Base-by-base conservation (phyloP, 2,329 filamentous ascomycete genomes). In the Aureobasidium sp. region DNA sequence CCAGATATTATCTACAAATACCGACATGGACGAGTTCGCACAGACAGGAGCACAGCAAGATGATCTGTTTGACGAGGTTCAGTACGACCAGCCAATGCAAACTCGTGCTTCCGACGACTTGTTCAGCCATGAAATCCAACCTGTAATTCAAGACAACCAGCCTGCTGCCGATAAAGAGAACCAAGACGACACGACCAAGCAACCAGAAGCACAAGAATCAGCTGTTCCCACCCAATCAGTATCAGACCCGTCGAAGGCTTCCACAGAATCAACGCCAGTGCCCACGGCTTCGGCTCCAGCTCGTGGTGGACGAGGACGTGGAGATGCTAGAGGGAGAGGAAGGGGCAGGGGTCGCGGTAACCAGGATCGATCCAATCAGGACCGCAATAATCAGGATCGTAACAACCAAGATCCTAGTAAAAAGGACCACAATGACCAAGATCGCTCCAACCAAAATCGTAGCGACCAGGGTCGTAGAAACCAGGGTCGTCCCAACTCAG, bases 71-170 rank as follows among this genome's bases (percentile, higher is more conserved):
- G 71, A 73, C 64, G 66, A 71, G 21, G 64, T 68, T n/a, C 50
- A 58, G 39, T 64, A 66, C 44, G 77, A 79, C 60, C 75, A 78
- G 30, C 78, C 78, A 52, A 78, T 78, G 67, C 78, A 79, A 62
- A 78, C 79, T 1, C 76, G 78, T n/a, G 74, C 21, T 21, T 21
- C 75, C 44, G 78, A 81, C 63, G 78, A 81, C 64, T 71, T 80
- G 5, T 80, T 80, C 69, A 78, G 77, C 67, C 78, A 81, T 61
- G 78, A 75, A 64, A 67, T 69, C 39, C 62, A 67, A 57, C 52
- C 62, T 15, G 44, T 62, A 27, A 25, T 32, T 8, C 37, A 57
- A 7, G 32, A 42, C 10, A 5, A 16, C 16, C 27, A 49, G 27
- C 34, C 21, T 10, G 11, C 21, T 10, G 8, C 25, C 36, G 62